Base-by-base conservation (phyloP, 352 stramenopile genomes). In the Phytophthora podocarpi region DNA sequence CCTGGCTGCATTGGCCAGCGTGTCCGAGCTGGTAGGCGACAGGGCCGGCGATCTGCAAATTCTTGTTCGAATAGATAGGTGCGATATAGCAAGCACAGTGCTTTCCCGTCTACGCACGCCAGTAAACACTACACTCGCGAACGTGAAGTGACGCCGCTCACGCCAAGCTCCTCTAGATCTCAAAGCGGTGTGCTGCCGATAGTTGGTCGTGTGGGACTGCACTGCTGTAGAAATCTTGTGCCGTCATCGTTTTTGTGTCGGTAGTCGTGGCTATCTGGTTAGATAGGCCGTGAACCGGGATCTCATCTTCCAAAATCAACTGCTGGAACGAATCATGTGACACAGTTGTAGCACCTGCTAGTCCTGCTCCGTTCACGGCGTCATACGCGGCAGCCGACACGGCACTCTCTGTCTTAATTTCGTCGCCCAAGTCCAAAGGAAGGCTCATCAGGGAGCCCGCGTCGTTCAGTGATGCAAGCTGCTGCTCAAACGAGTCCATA, bases 181-280 rank as follows among this genome's bases (percentile, higher is more conserved):
- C 77, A 67, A 84, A 86, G 43, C 70, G 71, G 37, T 82, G 65
- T n/a, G 70, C 65, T 18, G 62, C 51, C 41, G 69, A 70, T 34
- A 86, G 58, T 34, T 82, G 52, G 51, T 82, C 74, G 39, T 82
- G 67, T 21, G 74, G 61, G 13, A 82, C 57, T 54, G 73, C 34
- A 21, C 49, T 53, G 59, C 70, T 86, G 64, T 86, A 86, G 31
- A 86, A 86, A 24, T 86, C 77, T 27, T 84, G 77, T 40, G 70
- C 77, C 28, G 77, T 80, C 63, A 86, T 73, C 13, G 67, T 82
- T n/a, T 64, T 67, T 45, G 43, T 49, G 35, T 68, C 51, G 2
- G 48, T 64, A 15, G 45, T 49, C 30, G 58, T 41, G 4, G 46
- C 36, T 23, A 18, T 40, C 21, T 54, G 9, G 34, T 49, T 51